Evolutionary conservation across 2,329 filamentous ascomycete species (phyloP).

Genomic region (Ophiostoma sp.): DNA sequence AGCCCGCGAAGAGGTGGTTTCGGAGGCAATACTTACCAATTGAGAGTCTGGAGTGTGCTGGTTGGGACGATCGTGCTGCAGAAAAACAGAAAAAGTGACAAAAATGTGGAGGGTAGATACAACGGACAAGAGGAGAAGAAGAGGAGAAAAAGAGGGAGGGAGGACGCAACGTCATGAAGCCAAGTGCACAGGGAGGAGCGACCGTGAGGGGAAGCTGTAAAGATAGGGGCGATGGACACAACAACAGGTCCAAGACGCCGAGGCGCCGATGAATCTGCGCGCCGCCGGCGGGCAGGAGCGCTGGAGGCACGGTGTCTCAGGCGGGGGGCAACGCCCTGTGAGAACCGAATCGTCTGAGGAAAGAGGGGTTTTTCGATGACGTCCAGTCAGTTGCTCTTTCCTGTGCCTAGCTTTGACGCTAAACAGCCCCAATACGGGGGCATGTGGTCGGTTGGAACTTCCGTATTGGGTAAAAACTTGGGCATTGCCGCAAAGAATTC

Average conservation of each 20-base stretch:
- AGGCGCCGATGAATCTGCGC: constrained; percentile 4
- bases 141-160: neutral
- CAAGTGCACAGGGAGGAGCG: neutral
- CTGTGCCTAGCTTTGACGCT: constrained; percentile 2
- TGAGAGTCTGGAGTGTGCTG: neutral
- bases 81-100: constrained; percentile 1
- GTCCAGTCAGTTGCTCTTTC: constrained; percentile 7
- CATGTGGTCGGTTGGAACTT: constrained; percentile 16
- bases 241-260: neutral
- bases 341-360: neutral
- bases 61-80: neutral
- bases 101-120: neutral
- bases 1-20: neutral
- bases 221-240: neutral
- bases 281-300: constrained; percentile 3
- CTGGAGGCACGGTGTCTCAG: neutral
- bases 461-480: neutral
- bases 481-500: neutral
- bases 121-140: neutral
- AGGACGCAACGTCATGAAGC: neutral
- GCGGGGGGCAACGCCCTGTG: neutral
- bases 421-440: neutral
- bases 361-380: constrained; percentile 22
- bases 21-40: neutral
- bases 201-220: constrained; percentile 1